Conservation (phyloP, 208 protist species). For the Acanthamoeba sp. region DNA sequence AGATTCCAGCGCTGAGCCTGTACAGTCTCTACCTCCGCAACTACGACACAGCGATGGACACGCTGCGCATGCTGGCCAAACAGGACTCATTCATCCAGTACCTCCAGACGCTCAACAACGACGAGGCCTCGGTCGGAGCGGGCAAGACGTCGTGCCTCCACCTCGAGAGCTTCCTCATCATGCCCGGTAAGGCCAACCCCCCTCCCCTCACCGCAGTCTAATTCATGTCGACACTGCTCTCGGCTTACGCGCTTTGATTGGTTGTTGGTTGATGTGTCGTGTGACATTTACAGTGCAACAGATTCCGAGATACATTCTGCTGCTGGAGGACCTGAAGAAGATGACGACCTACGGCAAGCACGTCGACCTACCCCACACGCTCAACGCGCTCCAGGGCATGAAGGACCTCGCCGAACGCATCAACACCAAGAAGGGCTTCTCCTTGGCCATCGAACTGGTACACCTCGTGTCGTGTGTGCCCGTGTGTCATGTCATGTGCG, state of each 20-base stretch:
- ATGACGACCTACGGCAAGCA: slow-evolving; percentile 43
- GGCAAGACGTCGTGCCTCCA: slow-evolving; percentile 40
- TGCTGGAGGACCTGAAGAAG: slow-evolving; percentile 24
- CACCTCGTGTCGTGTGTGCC: neutral
- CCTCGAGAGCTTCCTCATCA: slow-evolving; percentile 39
- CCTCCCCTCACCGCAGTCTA: too few relatives aligned
- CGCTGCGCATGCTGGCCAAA: slow-evolving; percentile 2
- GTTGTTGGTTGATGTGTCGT: too few relatives aligned
- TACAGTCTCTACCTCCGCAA: neutral
- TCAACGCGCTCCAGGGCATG: neutral
- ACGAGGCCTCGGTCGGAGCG: neutral
- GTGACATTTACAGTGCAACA: slow-evolving; percentile 60
- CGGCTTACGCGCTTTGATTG: too few relatives aligned
- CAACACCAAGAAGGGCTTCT: slow-evolving; percentile 47
- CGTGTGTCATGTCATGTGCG: neutral
- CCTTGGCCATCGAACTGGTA: slow-evolving; percentile 18
- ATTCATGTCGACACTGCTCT: too few relatives aligned
- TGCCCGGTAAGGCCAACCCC: neutral
- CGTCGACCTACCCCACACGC: neutral
- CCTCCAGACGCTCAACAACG: neutral
- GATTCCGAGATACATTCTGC: slow-evolving; percentile 18
- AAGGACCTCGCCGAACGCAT: slow-evolving; percentile 36
- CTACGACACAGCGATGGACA: slow-evolving; percentile 32
- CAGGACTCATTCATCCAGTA: slow-evolving; percentile 3
- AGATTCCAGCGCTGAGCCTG: slow-evolving; percentile 34